phyloP scores from a whole-genome alignment of 768 basidiomycete genomes.

The Boletellus sp. region DNA sequence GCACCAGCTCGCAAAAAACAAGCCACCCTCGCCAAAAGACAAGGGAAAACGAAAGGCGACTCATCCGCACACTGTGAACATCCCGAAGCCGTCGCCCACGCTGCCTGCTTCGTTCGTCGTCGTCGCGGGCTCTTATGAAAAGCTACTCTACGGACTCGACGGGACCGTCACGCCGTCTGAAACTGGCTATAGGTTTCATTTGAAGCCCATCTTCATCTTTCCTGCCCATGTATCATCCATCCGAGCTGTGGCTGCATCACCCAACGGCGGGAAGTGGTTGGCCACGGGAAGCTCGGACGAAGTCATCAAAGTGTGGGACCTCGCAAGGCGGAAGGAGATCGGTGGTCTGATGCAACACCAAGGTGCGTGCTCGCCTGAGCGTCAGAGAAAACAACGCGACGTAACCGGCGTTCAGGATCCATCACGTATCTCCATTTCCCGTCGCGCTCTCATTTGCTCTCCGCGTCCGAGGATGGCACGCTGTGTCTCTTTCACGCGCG shows the following conservation, averaged over 20 bases:
- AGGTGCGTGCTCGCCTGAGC: conserved; percentile 46
- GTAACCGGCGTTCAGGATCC: conserved; percentile 55
- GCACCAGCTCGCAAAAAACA: background rate
- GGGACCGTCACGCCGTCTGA: conserved; percentile 45
- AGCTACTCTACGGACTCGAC: conserved; percentile 86
- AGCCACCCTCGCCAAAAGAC: conserved; percentile 20
- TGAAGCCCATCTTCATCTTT: conserved; percentile 91
- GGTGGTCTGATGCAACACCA: conserved; percentile 94
- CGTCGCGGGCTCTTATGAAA: conserved; percentile 94
- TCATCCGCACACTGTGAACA: background rate
- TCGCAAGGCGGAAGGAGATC: conserved; percentile 86
- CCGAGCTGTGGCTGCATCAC: conserved; percentile 85
- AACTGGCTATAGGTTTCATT: conserved; percentile 32
- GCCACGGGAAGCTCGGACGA: conserved; percentile 96
- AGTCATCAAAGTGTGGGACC: conserved; percentile 95
- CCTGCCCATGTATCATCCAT: conserved; percentile 94
- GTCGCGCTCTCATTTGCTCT: conserved; percentile 83
- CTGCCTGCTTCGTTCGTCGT: conserved; percentile 74
- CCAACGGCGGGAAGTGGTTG: conserved; percentile 91
- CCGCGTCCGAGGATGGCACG: conserved; percentile 90
- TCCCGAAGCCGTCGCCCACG: conserved; percentile 1
- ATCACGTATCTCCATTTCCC: conserved; percentile 88
- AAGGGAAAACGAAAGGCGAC: conserved; percentile 28
- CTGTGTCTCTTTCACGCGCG: conserved; percentile 87
- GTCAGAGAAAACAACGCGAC: background rate